Evolutionary conservation across 2,329 filamentous ascomycete genomes (phyloP).

Genomic region (Aspergillus fumigatus): DNA sequence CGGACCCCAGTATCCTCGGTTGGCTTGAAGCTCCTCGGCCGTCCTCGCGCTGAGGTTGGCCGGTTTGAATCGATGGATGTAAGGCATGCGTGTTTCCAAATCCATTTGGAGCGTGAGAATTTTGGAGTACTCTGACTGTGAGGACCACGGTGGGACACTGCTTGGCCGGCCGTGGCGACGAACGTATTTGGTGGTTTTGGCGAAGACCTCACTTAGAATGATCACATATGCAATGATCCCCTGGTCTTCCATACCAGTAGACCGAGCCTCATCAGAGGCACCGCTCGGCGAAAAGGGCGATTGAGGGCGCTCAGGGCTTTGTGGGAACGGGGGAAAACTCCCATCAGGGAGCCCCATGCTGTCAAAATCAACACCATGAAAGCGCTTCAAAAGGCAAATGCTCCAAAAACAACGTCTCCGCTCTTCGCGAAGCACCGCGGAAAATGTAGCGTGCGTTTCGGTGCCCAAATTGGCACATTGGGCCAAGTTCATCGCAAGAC

Average conservation of each 20-base stretch:
- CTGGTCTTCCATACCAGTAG: slow-evolving; percentile 30
- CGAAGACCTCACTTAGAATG: slow-evolving; percentile 47
- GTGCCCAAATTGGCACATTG: slow-evolving; percentile 43
- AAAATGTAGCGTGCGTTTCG: slow-evolving; percentile 24
- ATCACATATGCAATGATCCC: slow-evolving; percentile 47
- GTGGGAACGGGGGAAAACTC: slow-evolving; percentile 36
- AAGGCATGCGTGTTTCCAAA: slow-evolving; percentile 49
- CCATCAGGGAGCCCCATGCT: slow-evolving; percentile 35
- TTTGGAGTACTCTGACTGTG: slow-evolving; percentile 50
- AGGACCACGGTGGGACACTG: slow-evolving; percentile 45
- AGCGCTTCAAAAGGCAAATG: slow-evolving; percentile 41
- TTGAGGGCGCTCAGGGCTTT: slow-evolving; percentile 30
- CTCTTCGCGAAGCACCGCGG: slow-evolving; percentile 24
- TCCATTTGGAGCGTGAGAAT: slow-evolving; percentile 50
- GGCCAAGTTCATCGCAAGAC: slow-evolving; percentile 44
- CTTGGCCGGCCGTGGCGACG: slow-evolving; percentile 43
- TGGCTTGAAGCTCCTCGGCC: slow-evolving; percentile 39
- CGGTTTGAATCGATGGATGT: slow-evolving; percentile 48
- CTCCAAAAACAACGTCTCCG: slow-evolving; percentile 40
- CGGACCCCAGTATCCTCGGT: slow-evolving; percentile 51
- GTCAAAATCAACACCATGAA: slow-evolving; percentile 42
- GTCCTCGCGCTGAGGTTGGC: slow-evolving; percentile 45
- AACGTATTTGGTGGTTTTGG: slow-evolving; percentile 46
- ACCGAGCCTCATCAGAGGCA: slow-evolving; percentile 16
- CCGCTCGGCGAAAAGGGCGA: slow-evolving; percentile 18